These are phyloP conservation scores for Laguncularia racemosa DNA, from an alignment of 345 rosid genomes.

Conservation along the genomic window DNA sequence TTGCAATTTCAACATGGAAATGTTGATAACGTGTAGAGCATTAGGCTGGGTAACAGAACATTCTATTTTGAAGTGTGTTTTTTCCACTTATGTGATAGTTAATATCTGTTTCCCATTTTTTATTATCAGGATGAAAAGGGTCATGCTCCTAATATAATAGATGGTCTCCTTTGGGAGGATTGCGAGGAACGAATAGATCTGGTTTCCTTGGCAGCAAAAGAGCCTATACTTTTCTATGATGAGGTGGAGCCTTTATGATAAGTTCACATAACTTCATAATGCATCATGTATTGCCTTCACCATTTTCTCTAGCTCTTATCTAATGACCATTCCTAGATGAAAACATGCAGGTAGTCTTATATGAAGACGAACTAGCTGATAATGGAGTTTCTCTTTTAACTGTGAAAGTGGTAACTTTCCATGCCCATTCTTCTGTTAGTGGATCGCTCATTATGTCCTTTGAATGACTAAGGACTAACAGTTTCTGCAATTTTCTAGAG, in stretches of 20 bases:
- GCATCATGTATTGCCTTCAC: no score
- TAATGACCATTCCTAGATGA: constrained; percentile 1
- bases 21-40: no score
- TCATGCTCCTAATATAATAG: constrained; percentile 14
- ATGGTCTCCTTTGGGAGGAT: constrained; percentile 68
- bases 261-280: no score
- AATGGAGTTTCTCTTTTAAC: constrained; percentile 86
- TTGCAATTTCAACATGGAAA: no score
- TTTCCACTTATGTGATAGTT: no score
- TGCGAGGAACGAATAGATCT: constrained; percentile 66
- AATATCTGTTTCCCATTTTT: background rate
- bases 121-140: constrained; percentile 29
- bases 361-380: constrained; percentile 97
- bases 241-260: constrained; percentile 37
- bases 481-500: constrained; percentile 36
- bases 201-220: constrained; percentile 67
- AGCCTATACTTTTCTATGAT: constrained; percentile 96
- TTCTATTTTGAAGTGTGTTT: no score
- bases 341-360: constrained; percentile 64
- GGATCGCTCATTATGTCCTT: background rate
- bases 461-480: constrained; percentile 8
- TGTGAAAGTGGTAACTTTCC: constrained; percentile 77
- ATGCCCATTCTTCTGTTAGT: constrained; percentile 4
- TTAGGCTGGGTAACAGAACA: no score
- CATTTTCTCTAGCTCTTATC: no score